phyloP scores from a whole-genome alignment of 805 yeast species.

The Candida golubevii region DNA sequence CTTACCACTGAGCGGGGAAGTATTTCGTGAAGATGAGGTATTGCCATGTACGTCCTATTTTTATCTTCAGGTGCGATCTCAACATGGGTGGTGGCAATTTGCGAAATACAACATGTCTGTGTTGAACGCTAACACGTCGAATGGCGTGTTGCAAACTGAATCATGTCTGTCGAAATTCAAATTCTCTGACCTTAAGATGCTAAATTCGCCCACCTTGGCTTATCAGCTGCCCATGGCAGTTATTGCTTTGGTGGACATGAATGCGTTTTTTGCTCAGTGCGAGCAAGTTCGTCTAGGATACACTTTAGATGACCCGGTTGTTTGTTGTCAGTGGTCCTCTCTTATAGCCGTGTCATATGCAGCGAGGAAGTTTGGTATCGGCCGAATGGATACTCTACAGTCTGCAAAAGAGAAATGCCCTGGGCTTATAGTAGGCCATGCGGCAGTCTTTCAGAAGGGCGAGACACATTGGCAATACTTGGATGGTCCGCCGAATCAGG shows the following conservation, averaged over 20 bases:
- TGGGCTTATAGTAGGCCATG: slow-evolving; percentile 72
- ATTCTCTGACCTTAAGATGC: slow-evolving; percentile 39
- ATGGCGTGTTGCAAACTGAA: background rate
- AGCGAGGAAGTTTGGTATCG: slow-evolving; percentile 79
- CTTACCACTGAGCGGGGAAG: too few relatives aligned
- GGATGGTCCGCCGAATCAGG: slow-evolving; percentile 53
- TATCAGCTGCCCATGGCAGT: slow-evolving; percentile 68
- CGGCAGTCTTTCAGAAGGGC: slow-evolving; percentile 89
- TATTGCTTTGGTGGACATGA: slow-evolving; percentile 82
- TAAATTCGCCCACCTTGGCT: slow-evolving; percentile 45
- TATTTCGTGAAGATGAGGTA: too few relatives aligned
- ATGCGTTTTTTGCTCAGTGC: slow-evolving; percentile 94
- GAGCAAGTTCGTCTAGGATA: slow-evolving; percentile 74
- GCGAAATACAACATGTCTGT: slow-evolving; percentile 3
- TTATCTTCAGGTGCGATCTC: too few relatives aligned
- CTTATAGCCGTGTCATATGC: slow-evolving; percentile 89
- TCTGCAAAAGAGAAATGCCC: slow-evolving; percentile 78
- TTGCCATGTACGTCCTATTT: too few relatives aligned
- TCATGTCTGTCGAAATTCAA: slow-evolving; percentile 9
- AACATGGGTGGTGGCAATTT: background rate
- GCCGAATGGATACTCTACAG: slow-evolving; percentile 67
- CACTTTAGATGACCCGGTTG: slow-evolving; percentile 71
- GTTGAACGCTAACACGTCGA: slow-evolving; percentile 1
- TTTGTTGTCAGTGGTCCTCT: slow-evolving; percentile 89
- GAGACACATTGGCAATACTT: slow-evolving; percentile 78